Evolutionary conservation across 1,284 basidiomycete genomes (phyloP).

Genomic region (Tausonia pullulans): DNA sequence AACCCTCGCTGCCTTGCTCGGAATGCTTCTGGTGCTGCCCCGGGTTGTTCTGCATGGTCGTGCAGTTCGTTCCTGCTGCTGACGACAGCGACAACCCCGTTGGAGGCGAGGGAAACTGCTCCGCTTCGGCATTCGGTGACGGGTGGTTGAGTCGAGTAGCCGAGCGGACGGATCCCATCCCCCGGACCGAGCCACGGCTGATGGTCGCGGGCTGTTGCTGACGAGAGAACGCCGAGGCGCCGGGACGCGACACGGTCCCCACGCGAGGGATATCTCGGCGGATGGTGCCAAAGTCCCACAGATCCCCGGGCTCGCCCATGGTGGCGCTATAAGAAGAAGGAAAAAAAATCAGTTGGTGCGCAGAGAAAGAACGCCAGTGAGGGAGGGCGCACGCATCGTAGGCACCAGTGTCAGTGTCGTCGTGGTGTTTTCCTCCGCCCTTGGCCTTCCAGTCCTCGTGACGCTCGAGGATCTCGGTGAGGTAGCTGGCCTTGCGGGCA

Average conservation of each 20-base stretch:
- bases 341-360: neutral
- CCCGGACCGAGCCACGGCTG: neutral
- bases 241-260: constrained; percentile 19
- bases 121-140: constrained; percentile 37
- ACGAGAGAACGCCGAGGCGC: neutral
- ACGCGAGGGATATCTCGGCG: constrained; percentile 40
- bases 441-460: constrained; percentile 85
- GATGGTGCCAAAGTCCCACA: constrained; percentile 92
- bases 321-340: constrained; percentile 36
- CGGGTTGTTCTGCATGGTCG: too few species aligned
- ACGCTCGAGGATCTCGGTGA: constrained; percentile 90
- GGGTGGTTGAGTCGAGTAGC: neutral
- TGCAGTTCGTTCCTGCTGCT: too few species aligned
- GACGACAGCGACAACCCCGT: neutral
- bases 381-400: constrained; percentile 47
- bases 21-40: too few species aligned
- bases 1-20: neutral
- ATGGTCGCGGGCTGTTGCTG: neutral
- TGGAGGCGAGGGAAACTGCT: constrained; percentile 48
- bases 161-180: neutral
- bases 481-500: constrained; percentile 85
- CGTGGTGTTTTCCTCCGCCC: constrained; percentile 63
- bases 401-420: constrained; percentile 50
- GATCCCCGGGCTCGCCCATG: constrained; percentile 60
- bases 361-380: neutral